Base-by-base conservation (phyloP, 108 stramenopile genomes). In the Cyclotella choctawhatcheeana region DNA sequence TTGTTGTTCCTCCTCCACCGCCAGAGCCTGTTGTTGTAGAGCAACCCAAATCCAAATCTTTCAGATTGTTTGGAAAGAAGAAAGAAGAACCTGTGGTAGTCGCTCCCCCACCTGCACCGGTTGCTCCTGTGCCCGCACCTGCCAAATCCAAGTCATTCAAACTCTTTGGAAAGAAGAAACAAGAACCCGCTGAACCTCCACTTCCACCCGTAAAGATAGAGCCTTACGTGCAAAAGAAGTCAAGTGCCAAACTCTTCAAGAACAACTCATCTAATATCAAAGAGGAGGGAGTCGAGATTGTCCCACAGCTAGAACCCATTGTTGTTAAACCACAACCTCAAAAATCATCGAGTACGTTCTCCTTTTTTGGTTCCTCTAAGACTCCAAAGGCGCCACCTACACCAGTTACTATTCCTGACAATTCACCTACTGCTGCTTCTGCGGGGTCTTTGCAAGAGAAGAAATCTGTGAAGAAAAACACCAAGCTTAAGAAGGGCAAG, bases 201-300 rank as follows among this genome's bases (percentile, higher is more conserved):
- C 12, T 40, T 6, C 47, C 47, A n/a, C 47, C 47, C 17, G 4
- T 48, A 4, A 48, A n/a, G 18, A n/a, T 48, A 10, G 47, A 48
- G 47, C 47, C 47, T 48, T 4, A 4, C 47, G 37, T 12, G 8
- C 37, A 6, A 40, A 40, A 40, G 37, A 40, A 40, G 37, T 40
- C 37, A 40, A 6, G 37, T 40, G 6, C 12, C 37, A 40, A 40
- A 6, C 6, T 40, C 37, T 40, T 40, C 37, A 40, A 40, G 37
- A 40, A 12, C 47, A 17, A 8, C 4, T 48, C 17, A 17, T 17
- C 12, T 7, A 27, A 7, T 7, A 27, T 10, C 3, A 26, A 27
- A 55, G 54, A 55, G 16, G 54, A 55, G 54, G 54, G 29, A 5
- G 5, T 55, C 25, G 54, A 55, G 16, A 55, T 55, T n/a, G 5